phyloP scores from a whole-genome alignment of 2,329 filamentous ascomycete genomes.

The Verruconis gallopava region DNA sequence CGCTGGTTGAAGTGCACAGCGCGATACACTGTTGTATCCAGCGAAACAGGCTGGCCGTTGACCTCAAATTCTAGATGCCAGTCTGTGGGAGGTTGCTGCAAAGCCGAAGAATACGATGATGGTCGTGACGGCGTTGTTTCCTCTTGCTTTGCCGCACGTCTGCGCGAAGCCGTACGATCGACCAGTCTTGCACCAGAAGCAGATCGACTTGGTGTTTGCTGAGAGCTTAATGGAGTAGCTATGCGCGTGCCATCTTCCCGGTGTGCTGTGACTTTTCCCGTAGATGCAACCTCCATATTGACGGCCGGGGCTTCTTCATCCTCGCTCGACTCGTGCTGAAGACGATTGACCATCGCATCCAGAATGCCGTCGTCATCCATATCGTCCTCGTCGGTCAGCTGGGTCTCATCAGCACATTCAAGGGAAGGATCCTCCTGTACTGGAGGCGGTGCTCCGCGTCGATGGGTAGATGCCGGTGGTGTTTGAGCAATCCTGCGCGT shows the following conservation, averaged over 20 bases:
- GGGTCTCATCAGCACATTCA: slow-evolving; percentile 88
- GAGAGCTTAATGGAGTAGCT: slow-evolving; percentile 54
- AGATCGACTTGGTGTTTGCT: slow-evolving; percentile 29
- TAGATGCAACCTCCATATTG: slow-evolving; percentile 76
- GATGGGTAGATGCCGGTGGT: not conserved
- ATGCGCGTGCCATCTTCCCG: slow-evolving; percentile 86
- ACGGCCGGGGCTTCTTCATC: slow-evolving; percentile 74
- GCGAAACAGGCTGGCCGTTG: slow-evolving; percentile 68
- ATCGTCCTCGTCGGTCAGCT: slow-evolving; percentile 60
- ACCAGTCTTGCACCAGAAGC: slow-evolving; percentile 16
- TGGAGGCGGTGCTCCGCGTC: slow-evolving; percentile 28
- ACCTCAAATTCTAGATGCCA: slow-evolving; percentile 97
- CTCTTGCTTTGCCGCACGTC: not conserved
- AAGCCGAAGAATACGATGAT: slow-evolving; percentile 72
- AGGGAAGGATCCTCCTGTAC: slow-evolving; percentile 53
- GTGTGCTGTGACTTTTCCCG: slow-evolving; percentile 77
- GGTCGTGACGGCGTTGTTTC: slow-evolving; percentile 34
- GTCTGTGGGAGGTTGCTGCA: slow-evolving; percentile 70
- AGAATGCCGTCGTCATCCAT: slow-evolving; percentile 52
- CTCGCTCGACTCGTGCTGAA: slow-evolving; percentile 72
- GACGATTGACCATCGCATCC: slow-evolving; percentile 78
- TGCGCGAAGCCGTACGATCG: slow-evolving; percentile 1
- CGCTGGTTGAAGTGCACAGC: slow-evolving; percentile 66
- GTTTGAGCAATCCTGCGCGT: slow-evolving; percentile 40
- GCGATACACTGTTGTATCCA: slow-evolving; percentile 91